phyloP scores from a whole-genome alignment of 148 eudicot genomes.

The Linanthus parryae region DNA sequence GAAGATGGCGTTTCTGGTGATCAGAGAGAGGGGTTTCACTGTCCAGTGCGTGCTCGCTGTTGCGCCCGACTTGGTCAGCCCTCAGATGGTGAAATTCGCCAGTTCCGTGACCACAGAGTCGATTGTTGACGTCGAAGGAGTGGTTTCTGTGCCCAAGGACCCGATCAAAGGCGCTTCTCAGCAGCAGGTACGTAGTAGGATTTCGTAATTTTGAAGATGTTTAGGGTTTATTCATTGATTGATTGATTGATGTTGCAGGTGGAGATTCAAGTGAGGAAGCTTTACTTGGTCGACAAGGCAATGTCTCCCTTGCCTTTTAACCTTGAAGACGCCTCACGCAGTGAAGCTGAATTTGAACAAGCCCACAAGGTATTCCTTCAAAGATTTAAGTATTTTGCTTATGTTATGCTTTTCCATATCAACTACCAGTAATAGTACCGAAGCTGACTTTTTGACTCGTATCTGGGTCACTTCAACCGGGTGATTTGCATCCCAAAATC shows the following conservation, averaged over 20 bases:
- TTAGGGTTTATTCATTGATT: too few relatives aligned
- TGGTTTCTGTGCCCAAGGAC: conserved; percentile 47
- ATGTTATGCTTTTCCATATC: too few relatives aligned
- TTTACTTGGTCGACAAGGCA: conserved; percentile 59
- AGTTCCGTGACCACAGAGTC: conserved; percentile 57
- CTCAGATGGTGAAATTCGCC: conserved; percentile 72
- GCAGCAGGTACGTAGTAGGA: too few relatives aligned
- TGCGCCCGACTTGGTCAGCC: conserved; percentile 45
- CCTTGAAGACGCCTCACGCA: conserved; percentile 87
- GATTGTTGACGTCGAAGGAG: conserved; percentile 56
- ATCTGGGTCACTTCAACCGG: too few relatives aligned
- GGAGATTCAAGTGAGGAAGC: conserved; percentile 67
- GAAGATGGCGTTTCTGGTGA: conserved; percentile 77
- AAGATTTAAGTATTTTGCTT: too few relatives aligned
- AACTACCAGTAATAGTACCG: too few relatives aligned
- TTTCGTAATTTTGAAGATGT: too few relatives aligned
- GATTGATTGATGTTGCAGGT: too few relatives aligned
- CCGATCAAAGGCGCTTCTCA: conserved; percentile 71
- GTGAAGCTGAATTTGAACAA: conserved; percentile 69
- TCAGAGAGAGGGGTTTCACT: conserved; percentile 55
- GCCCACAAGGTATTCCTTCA: conserved; percentile 68
- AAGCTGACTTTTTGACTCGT: too few relatives aligned
- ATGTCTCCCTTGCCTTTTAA: conserved; percentile 56
- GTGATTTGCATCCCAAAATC: too few relatives aligned
- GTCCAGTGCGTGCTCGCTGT: conserved; percentile 82